Conservation (phyloP, 2,329 filamentous ascomycete species). For the Ophiostoma sp. region DNA sequence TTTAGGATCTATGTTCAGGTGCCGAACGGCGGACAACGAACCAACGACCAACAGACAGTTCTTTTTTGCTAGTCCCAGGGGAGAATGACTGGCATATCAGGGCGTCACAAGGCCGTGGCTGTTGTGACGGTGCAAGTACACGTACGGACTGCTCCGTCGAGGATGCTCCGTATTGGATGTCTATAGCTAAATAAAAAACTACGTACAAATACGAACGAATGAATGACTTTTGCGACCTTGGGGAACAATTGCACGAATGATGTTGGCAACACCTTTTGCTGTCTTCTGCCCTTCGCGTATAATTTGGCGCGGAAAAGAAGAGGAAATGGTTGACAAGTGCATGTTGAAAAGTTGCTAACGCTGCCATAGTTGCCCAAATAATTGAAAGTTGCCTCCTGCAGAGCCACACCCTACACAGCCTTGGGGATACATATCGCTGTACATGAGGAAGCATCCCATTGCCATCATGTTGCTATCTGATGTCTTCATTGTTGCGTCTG, state of each 20-base stretch:
- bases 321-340: neutral
- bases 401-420: neutral
- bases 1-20: neutral
- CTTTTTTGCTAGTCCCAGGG: neutral
- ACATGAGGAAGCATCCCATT: neutral
- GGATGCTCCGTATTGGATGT: too few relatives aligned
- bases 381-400: neutral
- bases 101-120: neutral
- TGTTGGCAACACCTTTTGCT: neutral
- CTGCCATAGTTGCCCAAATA: neutral
- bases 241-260: neutral
- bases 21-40: neutral
- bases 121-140: neutral
- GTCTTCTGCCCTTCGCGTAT: neutral
- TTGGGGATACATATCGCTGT: neutral
- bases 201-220: neutral
- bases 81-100: neutral
- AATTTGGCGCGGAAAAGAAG: neutral
- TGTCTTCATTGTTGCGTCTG: neutral
- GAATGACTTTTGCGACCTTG: neutral
- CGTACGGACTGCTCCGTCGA: too few relatives aligned
- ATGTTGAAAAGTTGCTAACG: neutral
- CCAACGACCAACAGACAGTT: neutral
- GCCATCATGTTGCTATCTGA: neutral
- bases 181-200: neutral